These are phyloP conservation scores for Saccharomycopsis hybrid DNA, from an alignment of 1,139 yeast genomes.

Conservation along the genomic window DNA sequence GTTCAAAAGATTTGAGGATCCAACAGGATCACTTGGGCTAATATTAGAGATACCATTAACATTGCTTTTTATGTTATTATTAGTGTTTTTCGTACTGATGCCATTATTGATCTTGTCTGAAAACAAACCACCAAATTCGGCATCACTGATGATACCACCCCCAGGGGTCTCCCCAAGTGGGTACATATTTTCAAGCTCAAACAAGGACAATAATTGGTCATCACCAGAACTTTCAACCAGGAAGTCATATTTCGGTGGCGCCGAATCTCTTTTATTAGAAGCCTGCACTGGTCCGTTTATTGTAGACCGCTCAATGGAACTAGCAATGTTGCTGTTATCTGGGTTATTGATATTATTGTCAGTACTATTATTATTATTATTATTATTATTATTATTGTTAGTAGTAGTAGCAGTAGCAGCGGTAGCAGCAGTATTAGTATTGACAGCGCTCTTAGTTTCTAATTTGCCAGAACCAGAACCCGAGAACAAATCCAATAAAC, in stretches of 20 bases:
- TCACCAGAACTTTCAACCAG: neutral
- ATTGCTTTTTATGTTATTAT: too few species aligned
- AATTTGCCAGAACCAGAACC: too few species aligned
- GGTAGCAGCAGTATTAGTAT: neutral
- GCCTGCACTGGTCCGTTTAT: too few species aligned
- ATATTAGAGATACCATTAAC: too few species aligned
- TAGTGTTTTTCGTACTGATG: neutral
- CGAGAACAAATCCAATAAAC: constrained; percentile 17
- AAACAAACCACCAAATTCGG: neutral
- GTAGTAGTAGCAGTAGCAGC: neutral
- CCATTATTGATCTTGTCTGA: too few species aligned
- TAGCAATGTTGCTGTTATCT: too few species aligned
- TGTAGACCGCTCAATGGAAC: too few species aligned
- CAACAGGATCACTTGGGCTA: too few species aligned
- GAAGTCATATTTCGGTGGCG: too few species aligned
- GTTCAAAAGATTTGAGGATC: too few species aligned
- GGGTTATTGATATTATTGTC: neutral
- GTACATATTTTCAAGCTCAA: neutral
- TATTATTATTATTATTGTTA: neutral
- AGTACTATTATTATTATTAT: neutral
- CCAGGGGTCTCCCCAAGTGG: neutral
- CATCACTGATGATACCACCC: neutral
- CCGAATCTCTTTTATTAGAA: too few species aligned
- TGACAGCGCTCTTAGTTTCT: too few species aligned
- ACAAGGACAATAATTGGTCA: neutral